Conservation (phyloP, 2,329 filamentous ascomycete genomes). For the Alternaria sp. region DNA sequence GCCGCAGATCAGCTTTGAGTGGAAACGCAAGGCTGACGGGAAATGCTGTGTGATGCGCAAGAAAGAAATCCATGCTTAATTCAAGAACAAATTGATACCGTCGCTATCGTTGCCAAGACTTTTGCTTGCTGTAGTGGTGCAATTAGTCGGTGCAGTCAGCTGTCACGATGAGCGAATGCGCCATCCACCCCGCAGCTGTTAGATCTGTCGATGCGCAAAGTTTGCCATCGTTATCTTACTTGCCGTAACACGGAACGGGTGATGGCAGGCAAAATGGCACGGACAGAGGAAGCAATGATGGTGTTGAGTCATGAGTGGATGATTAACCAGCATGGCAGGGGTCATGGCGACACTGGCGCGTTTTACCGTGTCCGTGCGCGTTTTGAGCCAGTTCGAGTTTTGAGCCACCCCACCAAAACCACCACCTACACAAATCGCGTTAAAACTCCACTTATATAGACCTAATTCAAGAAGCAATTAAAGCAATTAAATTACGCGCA, state of each 20-base stretch:
- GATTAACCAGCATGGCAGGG: neutral
- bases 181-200: neutral
- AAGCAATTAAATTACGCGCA: too few species aligned
- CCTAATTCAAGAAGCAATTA: too few species aligned
- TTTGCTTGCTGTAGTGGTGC: neutral
- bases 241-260: constrained; percentile 1
- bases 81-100: neutral
- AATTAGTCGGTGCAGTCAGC: neutral
- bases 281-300: neutral
- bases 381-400: too few species aligned
- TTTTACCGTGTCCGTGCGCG: too few species aligned
- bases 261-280: neutral
- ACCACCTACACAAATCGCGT: too few species aligned
- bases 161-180: neutral
- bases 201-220: neutral
- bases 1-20: neutral
- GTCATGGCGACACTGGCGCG: constrained; percentile 4
- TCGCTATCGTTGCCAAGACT: neutral
- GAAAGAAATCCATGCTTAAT: neutral
- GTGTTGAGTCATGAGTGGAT: neutral
- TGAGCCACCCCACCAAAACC: too few species aligned
- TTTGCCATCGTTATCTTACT: constrained; percentile 1
- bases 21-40: neutral
- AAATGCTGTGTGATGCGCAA: neutral
- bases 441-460: too few species aligned